Percentiles rank a stretch among this genome's conserved stretches.
Conservation (phyloP, 352 stramenopile genomes). For the Aphanomyces invadans region DNA sequence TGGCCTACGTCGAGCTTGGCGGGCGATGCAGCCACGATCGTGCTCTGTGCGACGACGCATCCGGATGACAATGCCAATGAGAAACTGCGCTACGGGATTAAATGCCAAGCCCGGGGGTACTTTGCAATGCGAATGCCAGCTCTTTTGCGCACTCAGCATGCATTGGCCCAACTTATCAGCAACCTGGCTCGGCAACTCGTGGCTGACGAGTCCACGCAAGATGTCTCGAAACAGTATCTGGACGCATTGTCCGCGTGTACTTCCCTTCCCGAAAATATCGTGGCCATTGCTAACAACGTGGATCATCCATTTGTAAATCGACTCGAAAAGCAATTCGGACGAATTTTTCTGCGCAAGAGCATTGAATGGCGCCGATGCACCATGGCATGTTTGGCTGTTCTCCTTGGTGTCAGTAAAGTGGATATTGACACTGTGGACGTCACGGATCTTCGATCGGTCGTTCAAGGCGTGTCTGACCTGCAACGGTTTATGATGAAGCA, state of each 20-base stretch:
- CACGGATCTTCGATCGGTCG: conserved; percentile 24
- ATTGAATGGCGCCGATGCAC: not conserved
- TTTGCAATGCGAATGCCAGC: conserved; percentile 8
- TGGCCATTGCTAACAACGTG: not conserved
- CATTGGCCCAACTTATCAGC: not conserved
- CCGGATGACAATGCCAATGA: conserved; percentile 31
- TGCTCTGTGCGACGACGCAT: conserved; percentile 59
- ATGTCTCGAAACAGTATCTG: not conserved
- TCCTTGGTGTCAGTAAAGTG: not conserved
- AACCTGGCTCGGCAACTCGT: not conserved
- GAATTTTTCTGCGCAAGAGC: not conserved
- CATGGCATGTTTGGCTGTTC: not conserved
- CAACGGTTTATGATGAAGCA: conserved; percentile 60
- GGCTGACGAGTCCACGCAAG: not conserved
- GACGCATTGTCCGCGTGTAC: not conserved
- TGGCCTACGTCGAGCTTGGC: conserved; percentile 27
- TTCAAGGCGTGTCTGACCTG: conserved; percentile 35
- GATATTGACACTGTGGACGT: not conserved
- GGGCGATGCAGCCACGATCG: conserved; percentile 57
- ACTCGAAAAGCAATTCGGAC: conserved; percentile 6
- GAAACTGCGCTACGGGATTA: conserved; percentile 52
- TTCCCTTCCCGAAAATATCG: not conserved
- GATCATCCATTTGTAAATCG: not conserved
- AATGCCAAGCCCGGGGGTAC: conserved; percentile 45
- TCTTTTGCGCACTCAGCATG: not conserved